Conservation (phyloP, 352 stramenopile genomes). For the Pythium biforme region DNA sequence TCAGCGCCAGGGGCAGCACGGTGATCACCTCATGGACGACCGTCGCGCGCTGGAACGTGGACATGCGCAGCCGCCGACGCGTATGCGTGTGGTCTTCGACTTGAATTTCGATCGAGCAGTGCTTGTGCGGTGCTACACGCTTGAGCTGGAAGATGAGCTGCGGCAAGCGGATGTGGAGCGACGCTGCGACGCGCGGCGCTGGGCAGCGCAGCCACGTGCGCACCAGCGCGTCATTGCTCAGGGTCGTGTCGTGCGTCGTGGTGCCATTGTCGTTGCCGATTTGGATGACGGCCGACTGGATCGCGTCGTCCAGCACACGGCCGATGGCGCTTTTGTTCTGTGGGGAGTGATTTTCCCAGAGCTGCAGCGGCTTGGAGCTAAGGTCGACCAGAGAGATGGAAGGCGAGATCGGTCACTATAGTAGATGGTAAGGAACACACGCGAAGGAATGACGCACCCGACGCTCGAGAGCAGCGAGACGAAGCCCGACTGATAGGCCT, state of each 20-base stretch:
- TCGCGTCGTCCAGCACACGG: slow-evolving; percentile 52
- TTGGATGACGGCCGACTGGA: slow-evolving; percentile 61
- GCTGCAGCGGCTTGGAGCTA: slow-evolving; percentile 55
- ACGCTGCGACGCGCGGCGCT: slow-evolving; percentile 15
- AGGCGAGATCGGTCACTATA: too few species aligned
- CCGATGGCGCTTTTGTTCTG: slow-evolving; percentile 28
- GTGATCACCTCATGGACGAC: slow-evolving; percentile 38
- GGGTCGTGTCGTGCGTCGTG: too few species aligned
- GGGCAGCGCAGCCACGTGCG: slow-evolving; percentile 54
- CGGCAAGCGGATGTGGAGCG: slow-evolving; percentile 49
- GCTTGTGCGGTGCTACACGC: slow-evolving; percentile 28
- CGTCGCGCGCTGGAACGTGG: slow-evolving; percentile 48
- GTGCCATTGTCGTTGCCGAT: slow-evolving; percentile 31
- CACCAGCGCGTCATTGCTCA: slow-evolving; percentile 26
- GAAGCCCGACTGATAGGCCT: slow-evolving; percentile 48
- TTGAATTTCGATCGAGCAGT: slow-evolving; percentile 52
- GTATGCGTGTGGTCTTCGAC: slow-evolving; percentile 33
- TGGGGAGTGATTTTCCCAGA: slow-evolving; percentile 54
- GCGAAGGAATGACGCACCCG: slow-evolving; percentile 33
- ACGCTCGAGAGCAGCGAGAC: slow-evolving; percentile 66
- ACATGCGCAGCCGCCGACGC: slow-evolving; percentile 42
- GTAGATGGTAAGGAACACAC: too few species aligned
- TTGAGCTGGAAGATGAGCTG: slow-evolving; percentile 52
- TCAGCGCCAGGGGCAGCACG: slow-evolving; percentile 46
- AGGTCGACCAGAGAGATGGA: too few species aligned